A percentile compares a stretch with the other conserved stretches of the same genome.
These are phyloP conservation scores for Xylaria sp. DNA, from an alignment of 2,329 filamentous ascomycete species.

Conservation along the genomic window DNA sequence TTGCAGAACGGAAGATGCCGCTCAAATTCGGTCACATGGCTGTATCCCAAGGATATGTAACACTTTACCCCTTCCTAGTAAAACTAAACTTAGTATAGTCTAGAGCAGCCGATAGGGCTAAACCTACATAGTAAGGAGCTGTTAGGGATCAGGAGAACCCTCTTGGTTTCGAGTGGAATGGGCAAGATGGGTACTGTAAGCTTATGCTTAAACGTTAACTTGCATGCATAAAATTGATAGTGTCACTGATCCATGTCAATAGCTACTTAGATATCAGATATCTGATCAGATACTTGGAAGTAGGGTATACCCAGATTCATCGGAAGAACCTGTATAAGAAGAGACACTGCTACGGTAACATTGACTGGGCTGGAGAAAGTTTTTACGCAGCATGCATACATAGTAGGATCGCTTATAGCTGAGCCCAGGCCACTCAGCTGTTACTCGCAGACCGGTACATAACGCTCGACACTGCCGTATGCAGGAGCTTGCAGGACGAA, in stretches of 20 bases:
- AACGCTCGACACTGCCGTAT: not conserved
- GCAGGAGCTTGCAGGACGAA: constrained; percentile 7
- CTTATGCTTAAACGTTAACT: constrained; percentile 4
- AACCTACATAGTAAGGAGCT: constrained; percentile 9
- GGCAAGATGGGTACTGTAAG: not conserved
- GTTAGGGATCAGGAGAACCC: not conserved
- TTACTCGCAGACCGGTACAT: constrained; percentile 3
- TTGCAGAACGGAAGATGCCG: not conserved
- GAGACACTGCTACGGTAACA: constrained; percentile 4
- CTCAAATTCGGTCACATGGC: not conserved
- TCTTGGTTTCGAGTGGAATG: not conserved
- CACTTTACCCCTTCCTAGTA: not conserved
- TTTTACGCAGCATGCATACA: not conserved
- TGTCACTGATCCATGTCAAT: not conserved
- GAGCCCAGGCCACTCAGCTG: not conserved
- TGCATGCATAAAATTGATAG: constrained; percentile 7
- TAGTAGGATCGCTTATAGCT: constrained; percentile 1
- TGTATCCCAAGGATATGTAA: not conserved
- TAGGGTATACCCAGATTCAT: not conserved
- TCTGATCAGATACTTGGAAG: too few relatives aligned
- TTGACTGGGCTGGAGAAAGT: not conserved
- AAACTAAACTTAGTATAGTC: not conserved
- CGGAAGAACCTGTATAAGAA: not conserved
- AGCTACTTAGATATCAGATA: not conserved
- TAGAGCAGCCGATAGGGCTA: not conserved